A percentile compares a stretch with the other conserved stretches of the same genome.
phyloP scores from a whole-genome alignment of 2,329 filamentous ascomycete species.

The Aspergillus brasiliensis region DNA sequence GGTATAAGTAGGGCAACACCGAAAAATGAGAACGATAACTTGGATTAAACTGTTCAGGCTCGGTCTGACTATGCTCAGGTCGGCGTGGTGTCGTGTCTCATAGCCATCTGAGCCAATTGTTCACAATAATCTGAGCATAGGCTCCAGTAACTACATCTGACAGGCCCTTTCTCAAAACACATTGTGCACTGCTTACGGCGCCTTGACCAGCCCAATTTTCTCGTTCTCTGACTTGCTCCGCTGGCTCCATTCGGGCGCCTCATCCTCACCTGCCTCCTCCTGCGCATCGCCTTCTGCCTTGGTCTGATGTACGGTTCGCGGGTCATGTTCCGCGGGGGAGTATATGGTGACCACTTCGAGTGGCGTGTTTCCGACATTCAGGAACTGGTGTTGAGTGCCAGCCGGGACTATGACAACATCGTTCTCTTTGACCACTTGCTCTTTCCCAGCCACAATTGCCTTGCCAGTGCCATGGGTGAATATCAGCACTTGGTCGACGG shows the following conservation, averaged over 20 bases:
- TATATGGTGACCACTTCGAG: conserved; percentile 66
- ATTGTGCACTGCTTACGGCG: not conserved
- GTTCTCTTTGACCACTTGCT: conserved; percentile 58
- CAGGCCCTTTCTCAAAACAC: too few species aligned
- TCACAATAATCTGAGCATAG: too few species aligned
- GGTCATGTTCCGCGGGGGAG: conserved; percentile 63
- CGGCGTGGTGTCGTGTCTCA: too few species aligned
- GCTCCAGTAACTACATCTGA: too few species aligned
- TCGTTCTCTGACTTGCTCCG: conserved; percentile 62
- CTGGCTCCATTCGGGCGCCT: conserved; percentile 61
- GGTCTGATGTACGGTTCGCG: conserved; percentile 61
- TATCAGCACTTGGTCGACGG: conserved; percentile 65
- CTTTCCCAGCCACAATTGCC: conserved; percentile 61
- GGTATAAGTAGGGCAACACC: too few species aligned
- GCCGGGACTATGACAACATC: conserved; percentile 65
- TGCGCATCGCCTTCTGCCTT: conserved; percentile 65
- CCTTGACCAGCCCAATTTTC: conserved; percentile 56
- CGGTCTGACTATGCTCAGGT: too few species aligned
- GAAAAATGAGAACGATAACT: too few species aligned
- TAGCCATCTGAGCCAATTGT: too few species aligned
- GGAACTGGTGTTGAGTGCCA: conserved; percentile 66
- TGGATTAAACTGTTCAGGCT: too few species aligned
- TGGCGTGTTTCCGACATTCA: conserved; percentile 62
- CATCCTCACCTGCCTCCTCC: conserved; percentile 63
- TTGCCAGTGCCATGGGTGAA: conserved; percentile 63